Conservation (phyloP, 805 yeast species). For the Spathaspora sp. region DNA sequence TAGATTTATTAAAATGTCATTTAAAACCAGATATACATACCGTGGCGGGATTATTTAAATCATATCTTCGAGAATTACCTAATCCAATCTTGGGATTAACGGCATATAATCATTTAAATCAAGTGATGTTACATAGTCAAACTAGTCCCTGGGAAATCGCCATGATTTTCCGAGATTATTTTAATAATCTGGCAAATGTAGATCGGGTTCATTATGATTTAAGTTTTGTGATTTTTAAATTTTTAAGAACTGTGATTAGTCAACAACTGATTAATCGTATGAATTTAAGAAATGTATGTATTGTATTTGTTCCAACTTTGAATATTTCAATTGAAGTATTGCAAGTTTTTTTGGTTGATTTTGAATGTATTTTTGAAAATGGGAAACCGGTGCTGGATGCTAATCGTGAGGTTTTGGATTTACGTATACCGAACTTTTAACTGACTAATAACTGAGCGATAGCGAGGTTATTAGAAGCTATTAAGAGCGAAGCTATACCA, state of each 20-base stretch:
- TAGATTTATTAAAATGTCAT: conserved; percentile 52
- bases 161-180: conserved; percentile 26
- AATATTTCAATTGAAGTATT: conserved; percentile 62
- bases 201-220: conserved; percentile 58
- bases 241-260: conserved; percentile 60
- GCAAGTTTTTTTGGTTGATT: conserved; percentile 58
- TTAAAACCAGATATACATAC: conserved; percentile 73
- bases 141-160: conserved; percentile 20
- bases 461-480: no score
- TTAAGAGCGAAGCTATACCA: no score
- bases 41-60: conserved; percentile 78
- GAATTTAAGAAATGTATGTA: conserved; percentile 75
- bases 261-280: conserved; percentile 69
- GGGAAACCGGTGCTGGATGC: conserved; percentile 40
- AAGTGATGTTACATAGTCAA: conserved; percentile 17
- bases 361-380: conserved; percentile 55
- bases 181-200: conserved; percentile 31
- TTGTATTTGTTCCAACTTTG: conserved; percentile 79
- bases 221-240: conserved; percentile 61
- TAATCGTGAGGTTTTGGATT: conserved; percentile 47
- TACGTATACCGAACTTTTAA: conserved; percentile 48
- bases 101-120: conserved; percentile 26
- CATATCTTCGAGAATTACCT: conserved; percentile 77
- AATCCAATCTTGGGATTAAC: conserved; percentile 60
- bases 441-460: no score